Base-by-base conservation (phyloP, 2,329 filamentous ascomycete species). In the Ascochyta clinopodiicola region DNA sequence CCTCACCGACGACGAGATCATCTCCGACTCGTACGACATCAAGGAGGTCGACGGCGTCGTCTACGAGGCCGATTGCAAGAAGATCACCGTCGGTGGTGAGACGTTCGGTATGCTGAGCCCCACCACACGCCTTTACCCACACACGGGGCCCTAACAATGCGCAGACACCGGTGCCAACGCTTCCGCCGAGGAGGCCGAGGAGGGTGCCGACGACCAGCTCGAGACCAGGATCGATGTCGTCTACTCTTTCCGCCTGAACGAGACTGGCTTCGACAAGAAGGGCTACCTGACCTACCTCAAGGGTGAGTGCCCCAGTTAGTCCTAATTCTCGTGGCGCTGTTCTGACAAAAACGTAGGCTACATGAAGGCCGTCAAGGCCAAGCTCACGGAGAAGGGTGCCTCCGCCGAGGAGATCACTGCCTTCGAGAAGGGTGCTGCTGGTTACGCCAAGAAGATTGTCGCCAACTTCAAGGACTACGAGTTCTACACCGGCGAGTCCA, bases 381-480 rank as follows among this genome's bases (percentile, higher is more conserved):
- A 85, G 67, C 84, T 97, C 78, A 61, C 68, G 59, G 78, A 82
- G 64, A 86, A 83, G 62, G 82, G 82, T 62, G 85, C 86, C 34
- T 69, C 81, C 57, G 44, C 54, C 21, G 61, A 64, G 25, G 85
- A 85, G 1, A 88, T 97, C 79, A 85, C 86, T 67, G 84, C 82
- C 19, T 97, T 97, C 81, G 89, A 96, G 85, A 86, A 82, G 66
- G 88, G 87, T 69, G 93, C 92, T 56, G 76, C 81, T 63, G 79
- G 66, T 51, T 96, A 86, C 76, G 88, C 91, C 79, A 96, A 96
- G 85, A 88, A 91, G 83, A 84, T 96, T 66, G 82, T 89, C 57
- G 81, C 75, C 77, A 94, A 91, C 82, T 96, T 96, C 85, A 93
- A 96, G 83, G 91, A 98, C 84, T 96, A 89, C 79, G 94, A 98